These are phyloP conservation scores for Hyphopichia fennica DNA, from an alignment of 1,139 yeast genomes.

Conservation along the genomic window DNA sequence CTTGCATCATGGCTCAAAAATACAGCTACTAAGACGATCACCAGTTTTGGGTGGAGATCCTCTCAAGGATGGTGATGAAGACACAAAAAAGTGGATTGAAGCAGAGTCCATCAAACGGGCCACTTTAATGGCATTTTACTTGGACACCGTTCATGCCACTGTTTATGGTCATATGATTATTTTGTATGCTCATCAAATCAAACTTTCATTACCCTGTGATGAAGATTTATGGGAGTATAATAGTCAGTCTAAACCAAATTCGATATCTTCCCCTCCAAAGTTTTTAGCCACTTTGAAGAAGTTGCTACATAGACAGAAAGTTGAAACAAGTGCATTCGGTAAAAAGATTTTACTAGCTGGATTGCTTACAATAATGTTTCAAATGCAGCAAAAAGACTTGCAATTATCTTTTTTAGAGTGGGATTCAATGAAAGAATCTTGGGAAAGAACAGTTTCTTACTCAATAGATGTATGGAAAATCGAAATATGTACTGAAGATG, in stretches of 20 bases:
- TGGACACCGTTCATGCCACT: slow-evolving; percentile 32
- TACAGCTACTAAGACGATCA: slow-evolving; percentile 66
- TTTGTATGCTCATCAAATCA: slow-evolving; percentile 31
- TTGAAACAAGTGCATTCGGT: slow-evolving; percentile 54
- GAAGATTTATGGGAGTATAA: slow-evolving; percentile 31
- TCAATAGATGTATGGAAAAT: slow-evolving; percentile 62
- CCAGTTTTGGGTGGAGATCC: slow-evolving; percentile 71
- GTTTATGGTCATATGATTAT: slow-evolving; percentile 31
- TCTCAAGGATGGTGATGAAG: slow-evolving; percentile 2
- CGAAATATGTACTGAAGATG: slow-evolving; percentile 25
- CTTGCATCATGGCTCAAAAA: slow-evolving; percentile 71
- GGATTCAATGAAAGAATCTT: slow-evolving; percentile 6
- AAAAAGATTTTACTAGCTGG: slow-evolving; percentile 67
- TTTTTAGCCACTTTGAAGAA: slow-evolving; percentile 58
- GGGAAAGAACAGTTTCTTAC: slow-evolving; percentile 55
- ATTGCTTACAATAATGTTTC: slow-evolving; percentile 62
- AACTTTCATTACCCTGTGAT: slow-evolving; percentile 30
- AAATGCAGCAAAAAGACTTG: slow-evolving; percentile 69
- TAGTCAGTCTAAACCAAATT: background rate
- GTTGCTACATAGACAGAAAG: slow-evolving; percentile 52
- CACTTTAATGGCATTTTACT: slow-evolving; percentile 30
- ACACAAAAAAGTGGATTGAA: slow-evolving; percentile 34
- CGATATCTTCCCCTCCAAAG: slow-evolving; percentile 13
- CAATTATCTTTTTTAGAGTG: slow-evolving; percentile 37
- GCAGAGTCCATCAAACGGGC: slow-evolving; percentile 33